Evolutionary conservation across 768 basidiomycete species (phyloP).

Genomic region (Pulveroboletus sp.): DNA sequence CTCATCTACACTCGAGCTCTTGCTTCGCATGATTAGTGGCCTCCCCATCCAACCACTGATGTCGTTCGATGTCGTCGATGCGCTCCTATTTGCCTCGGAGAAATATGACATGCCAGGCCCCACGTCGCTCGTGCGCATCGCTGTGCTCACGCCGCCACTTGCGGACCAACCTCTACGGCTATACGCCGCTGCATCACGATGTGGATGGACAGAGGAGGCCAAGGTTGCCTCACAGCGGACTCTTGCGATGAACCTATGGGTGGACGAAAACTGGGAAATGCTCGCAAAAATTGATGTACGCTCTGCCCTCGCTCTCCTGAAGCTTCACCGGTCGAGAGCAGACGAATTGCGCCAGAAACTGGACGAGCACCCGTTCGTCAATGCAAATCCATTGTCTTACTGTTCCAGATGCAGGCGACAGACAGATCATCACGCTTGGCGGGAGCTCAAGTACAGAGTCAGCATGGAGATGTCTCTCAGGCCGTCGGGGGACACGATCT

Average conservation of each 20-base stretch:
- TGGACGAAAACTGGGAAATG: slow-evolving; percentile 38
- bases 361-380: slow-evolving; percentile 56
- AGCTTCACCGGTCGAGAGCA: slow-evolving; percentile 49
- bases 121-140: slow-evolving; percentile 52
- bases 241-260: slow-evolving; percentile 49
- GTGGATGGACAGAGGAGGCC: slow-evolving; percentile 55
- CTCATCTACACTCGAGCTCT: slow-evolving; percentile 45
- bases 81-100: slow-evolving; percentile 57
- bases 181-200: slow-evolving; percentile 52
- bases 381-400: slow-evolving; percentile 33
- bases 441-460: slow-evolving; percentile 56
- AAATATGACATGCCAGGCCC: slow-evolving; percentile 71
- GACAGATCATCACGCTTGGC: slow-evolving; percentile 59
- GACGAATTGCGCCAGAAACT: slow-evolving; percentile 47
- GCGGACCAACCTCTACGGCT: slow-evolving; percentile 47
- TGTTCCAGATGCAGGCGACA: slow-evolving; percentile 47
- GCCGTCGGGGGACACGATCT: slow-evolving; percentile 55
- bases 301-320: slow-evolving; percentile 51
- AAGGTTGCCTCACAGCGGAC: slow-evolving; percentile 51
- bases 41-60: slow-evolving; percentile 45
- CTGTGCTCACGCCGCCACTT: slow-evolving; percentile 49
- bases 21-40: slow-evolving; percentile 61
- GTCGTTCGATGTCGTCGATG: slow-evolving; percentile 51
- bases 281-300: slow-evolving; percentile 45
- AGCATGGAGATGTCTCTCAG: slow-evolving; percentile 53